Evolutionary conservation across 306 rosid species (phyloP), one percentile per base, ranked within the genome.

Genomic region (Quercus parvula): DNA sequence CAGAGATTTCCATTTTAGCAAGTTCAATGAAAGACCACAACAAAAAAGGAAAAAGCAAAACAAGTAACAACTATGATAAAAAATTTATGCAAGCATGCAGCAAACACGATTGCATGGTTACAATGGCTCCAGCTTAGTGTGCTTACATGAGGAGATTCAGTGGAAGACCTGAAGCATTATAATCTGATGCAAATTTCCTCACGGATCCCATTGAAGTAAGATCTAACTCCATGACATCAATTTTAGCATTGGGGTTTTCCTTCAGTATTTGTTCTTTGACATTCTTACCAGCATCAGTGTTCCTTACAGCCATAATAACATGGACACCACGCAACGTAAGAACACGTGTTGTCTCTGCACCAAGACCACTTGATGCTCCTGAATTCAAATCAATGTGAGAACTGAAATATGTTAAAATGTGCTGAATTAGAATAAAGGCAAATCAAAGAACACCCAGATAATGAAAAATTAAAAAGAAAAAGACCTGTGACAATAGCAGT

Each of bases 301-400:
- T 91, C 89, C 98, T 90, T 10, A 91, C 97, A 4, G 97, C 98
- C 98, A 91, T 91, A 71, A 87, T 83, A 68, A 91, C 93, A 89
- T 88, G 92, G 70, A 91, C 97, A 77, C 94, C 86, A 5, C 90
- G 92, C 86, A 86, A 28, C 19, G 94, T 91, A 66, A 93, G 87
- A 86, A 93, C 87, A 20, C 92, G 89, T 31, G 92, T 85, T 15
- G 97, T 91, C 69, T 93, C 94, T 74, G 80, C 61, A 62, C 98
- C 98, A 70, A 93, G 88, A 63, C 98, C 97, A 83, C 94, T 93
- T 17, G 97, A 85, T 77, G 97, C 94, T 51, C 98, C 98, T 94
- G 82, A 84, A 88, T 46, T 71, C 54, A 62, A 73, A 33, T 41
- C 61, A 28, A 30, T 3, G 9, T 46, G 56, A 56, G 78, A 62